Conservation (phyloP, 108 stramenopile genomes). For the Cyclotella kingstonii region DNA sequence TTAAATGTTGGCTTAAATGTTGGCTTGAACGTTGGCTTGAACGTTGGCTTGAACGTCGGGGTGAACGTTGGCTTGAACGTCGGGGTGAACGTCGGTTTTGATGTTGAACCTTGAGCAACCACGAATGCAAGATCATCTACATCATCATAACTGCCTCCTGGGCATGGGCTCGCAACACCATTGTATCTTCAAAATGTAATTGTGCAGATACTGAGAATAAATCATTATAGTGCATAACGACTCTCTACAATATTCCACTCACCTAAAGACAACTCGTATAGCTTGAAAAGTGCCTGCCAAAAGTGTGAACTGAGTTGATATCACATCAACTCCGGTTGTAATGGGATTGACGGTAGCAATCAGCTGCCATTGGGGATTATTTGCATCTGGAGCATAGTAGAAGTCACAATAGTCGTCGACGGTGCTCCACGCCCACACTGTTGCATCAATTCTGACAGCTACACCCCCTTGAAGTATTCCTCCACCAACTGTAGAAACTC, state of each 20-base stretch:
- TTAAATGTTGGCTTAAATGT: background rate
- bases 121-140: slow-evolving; percentile 11
- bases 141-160: slow-evolving; percentile 1
- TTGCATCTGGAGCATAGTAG: slow-evolving; percentile 21
- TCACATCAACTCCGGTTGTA: background rate
- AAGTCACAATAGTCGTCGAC: slow-evolving; percentile 16
- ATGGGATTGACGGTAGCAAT: slow-evolving; percentile 13
- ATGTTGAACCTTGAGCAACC: background rate
- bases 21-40: background rate
- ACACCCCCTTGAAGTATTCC: slow-evolving; percentile 2
- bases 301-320: slow-evolving; percentile 9
- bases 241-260: no score
- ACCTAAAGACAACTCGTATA: slow-evolving; percentile 20
- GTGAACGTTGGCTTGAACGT: background rate
- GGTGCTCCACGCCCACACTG: slow-evolving; percentile 4
- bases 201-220: no score
- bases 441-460: slow-evolving; percentile 9
- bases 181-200: no score
- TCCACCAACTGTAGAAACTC: slow-evolving; percentile 5
- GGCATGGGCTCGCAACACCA: slow-evolving; percentile 9
- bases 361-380: slow-evolving; percentile 13
- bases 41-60: background rate
- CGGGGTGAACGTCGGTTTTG: background rate
- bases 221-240: no score
- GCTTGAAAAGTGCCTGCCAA: slow-evolving; percentile 10